These are phyloP conservation scores for Nakataea oryzae DNA, from an alignment of 2,329 filamentous ascomycete genomes.

Conservation along the genomic window DNA sequence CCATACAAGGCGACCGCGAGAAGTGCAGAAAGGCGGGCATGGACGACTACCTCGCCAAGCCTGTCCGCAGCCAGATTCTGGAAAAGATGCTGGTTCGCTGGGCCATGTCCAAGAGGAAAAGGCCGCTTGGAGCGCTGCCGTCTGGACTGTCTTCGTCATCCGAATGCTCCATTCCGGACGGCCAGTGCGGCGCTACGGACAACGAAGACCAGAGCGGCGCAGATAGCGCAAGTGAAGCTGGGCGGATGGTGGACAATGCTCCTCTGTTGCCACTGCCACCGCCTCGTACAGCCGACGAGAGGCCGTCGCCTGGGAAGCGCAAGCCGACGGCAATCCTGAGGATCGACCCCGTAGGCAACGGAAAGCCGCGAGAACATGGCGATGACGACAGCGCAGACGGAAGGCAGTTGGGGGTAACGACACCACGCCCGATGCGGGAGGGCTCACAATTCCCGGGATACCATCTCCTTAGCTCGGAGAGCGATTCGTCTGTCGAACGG, in stretches of 20 bases:
- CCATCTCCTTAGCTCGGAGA: not conserved
- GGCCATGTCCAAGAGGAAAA: constrained; percentile 8
- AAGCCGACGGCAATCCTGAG: not conserved
- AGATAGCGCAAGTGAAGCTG: constrained; percentile 10
- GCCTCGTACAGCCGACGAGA: not conserved
- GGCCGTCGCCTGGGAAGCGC: not conserved
- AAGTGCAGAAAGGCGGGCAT: constrained; percentile 41
- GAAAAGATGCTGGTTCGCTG: constrained; percentile 26
- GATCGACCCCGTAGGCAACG: not conserved
- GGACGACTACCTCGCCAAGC: constrained; percentile 45
- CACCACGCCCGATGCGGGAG: constrained; percentile 3
- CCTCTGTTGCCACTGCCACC: no score
- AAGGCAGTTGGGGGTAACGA: not conserved
- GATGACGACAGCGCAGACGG: not conserved
- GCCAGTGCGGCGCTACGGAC: constrained; percentile 13
- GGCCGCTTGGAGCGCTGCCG: not conserved
- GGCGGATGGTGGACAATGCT: constrained; percentile 1
- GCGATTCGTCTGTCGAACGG: not conserved
- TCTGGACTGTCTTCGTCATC: not conserved
- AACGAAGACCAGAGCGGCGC: constrained; percentile 13
- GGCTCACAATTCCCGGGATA: constrained; percentile 5
- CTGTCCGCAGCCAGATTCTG: constrained; percentile 36
- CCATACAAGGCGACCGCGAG: constrained; percentile 42
- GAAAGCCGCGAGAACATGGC: not conserved
- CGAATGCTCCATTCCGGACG: not conserved